Base-by-base conservation (phyloP, 2,329 filamentous ascomycete genomes). In the Cordyceps cicadae region DNA sequence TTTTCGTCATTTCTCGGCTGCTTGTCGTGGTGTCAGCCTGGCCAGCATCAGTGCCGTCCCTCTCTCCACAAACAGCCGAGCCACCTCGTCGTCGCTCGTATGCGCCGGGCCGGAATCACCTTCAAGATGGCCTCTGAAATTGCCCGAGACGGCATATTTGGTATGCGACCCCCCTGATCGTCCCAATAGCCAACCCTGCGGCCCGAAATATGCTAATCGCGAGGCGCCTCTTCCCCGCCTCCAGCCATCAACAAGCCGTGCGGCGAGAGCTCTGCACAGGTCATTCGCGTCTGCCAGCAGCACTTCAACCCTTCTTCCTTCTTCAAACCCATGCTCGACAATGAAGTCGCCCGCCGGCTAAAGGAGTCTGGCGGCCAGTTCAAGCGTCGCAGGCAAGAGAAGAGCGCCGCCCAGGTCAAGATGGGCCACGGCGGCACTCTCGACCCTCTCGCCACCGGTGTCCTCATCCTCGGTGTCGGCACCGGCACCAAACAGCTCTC, bases 341-440 rank as follows among this genome's bases (percentile, higher is more conserved):
- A 81, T 57, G 86, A 92, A 66, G 78, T 78, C 60, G 74, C 74
- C 1, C 79, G 77, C 53, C 82, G 84, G 62, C 73, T 78, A 17
- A 74, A 77, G 65, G 87, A 90, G 71, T 76, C 76, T 62, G 78
- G 81, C 62, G 77, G 78, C 62, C 84, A 88, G 70, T 81, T 81
- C 66, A 79, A 81, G 66, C 82, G 87, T 63, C 81, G 85, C 63
- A 76, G 77, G 64, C 76, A 75, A 52, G 79, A 81, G 64, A 83
- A 84, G 71, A 81, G 81, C 66, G 78, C 81, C 1, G 72, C 87
- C 5, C 84, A 90, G 64, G 87, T 97, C 67, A 99, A 97, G 79
- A 89, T 97, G 69, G 94, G 94, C 39, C 94, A 99, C 76, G 94
- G 94, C 63, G 94, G 94, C 49, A 99, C 94, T 1, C 82, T 99